Evolutionary conservation across 2,329 filamentous ascomycete species (phyloP), one percentile per base, ranked within the genome.

Genomic region (Elsinoe batatas): DNA sequence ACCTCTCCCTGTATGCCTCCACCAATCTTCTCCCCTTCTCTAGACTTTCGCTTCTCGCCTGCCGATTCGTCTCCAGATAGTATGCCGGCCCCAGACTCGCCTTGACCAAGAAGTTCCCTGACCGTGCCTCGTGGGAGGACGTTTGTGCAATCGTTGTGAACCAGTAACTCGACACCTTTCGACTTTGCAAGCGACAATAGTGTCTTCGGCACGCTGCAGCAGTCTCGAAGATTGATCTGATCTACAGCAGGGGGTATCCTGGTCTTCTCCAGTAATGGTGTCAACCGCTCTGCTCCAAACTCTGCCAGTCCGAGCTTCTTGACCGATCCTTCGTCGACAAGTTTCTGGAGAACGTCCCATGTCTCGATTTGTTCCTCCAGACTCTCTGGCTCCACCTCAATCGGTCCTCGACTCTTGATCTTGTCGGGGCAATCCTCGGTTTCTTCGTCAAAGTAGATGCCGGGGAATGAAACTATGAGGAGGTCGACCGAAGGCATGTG

Each of bases 141-240:
- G 66, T 97, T 88, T 26, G 86, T 93, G 72, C 88, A 94, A 71
- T 98, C 93, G 62, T 89, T 89, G 72, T 98, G 93, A 38, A 94
- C 95, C 56, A 96, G 76, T 57, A 98, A 75, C 69, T 97, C 89
- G 59, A 98, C 90, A 17, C 81, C 78, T 67, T 90, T 78, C 60
- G 84, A 77, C 69, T 88, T 91, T n/a, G 91, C 91, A 64, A 94
- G 84, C 64, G 86, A 73, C 58, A 90, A 83, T 60, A 98, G 78
- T 11, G 89, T 85, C 64, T 90, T 91, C 7, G 93, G 93, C 42
- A 97, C 93, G 46, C 90, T 91, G 72, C 93, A 98, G 75, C 91
- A 97, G 71, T 97, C 88, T 64, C 88, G 84, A 51, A 95, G 81
- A 68, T 97, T 97, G 76, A 98, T 95, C 77, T 98, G 93, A 70